Conservation (phyloP, 1,284 basidiomycete species). For the Tilletia horrida region DNA sequence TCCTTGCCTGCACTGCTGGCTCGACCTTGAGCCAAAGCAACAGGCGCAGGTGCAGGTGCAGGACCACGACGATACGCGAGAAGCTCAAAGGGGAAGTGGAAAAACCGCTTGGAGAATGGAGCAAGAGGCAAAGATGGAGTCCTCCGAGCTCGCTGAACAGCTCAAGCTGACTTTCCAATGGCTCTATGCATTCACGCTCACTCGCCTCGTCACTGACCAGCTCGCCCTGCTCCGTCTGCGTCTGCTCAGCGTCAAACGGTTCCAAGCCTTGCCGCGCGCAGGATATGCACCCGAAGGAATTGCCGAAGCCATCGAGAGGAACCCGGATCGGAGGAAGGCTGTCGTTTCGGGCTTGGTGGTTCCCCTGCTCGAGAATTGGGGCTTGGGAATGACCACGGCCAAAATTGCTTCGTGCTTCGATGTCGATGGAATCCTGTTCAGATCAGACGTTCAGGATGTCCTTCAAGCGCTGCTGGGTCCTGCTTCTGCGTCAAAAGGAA, state of each 20-base stretch:
- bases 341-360: background rate
- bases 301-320: background rate
- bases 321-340: background rate
- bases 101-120: too few relatives aligned
- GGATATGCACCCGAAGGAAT: background rate
- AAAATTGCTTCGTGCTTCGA: slow-evolving; percentile 4
- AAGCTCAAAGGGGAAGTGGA: too few relatives aligned
- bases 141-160: background rate
- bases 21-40: background rate
- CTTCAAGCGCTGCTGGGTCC: background rate
- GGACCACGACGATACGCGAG: too few relatives aligned
- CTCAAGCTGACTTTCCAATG: background rate
- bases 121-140: too few relatives aligned
- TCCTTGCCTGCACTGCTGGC: background rate
- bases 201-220: slow-evolving; percentile 4
- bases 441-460: background rate
- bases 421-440: background rate
- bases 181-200: slow-evolving; percentile 7
- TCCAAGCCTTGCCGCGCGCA: background rate
- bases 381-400: slow-evolving; percentile 1
- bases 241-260: background rate
- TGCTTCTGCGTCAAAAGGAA: background rate
- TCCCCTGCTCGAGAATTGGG: slow-evolving; percentile 11
- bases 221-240: background rate
- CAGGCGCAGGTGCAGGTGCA: too few relatives aligned